Conservation (phyloP, 257 asterid genomes). For the Thymus quinquecostatus region DNA sequence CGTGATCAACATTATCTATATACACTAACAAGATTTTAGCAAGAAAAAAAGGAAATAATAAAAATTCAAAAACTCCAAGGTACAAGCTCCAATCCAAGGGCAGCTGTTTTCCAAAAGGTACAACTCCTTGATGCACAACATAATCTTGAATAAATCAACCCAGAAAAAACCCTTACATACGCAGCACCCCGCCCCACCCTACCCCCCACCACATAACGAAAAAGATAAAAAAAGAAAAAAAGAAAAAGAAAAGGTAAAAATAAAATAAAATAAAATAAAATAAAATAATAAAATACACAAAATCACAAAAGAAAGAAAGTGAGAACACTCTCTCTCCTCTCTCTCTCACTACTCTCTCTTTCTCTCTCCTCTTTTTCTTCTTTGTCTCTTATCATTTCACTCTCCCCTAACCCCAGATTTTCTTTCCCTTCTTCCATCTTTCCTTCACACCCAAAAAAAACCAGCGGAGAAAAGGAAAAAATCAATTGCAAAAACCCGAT, state of each 20-base stretch:
- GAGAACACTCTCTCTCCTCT: slow-evolving; percentile 15
- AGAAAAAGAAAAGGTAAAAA: background rate
- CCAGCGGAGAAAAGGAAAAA: background rate
- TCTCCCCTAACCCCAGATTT: slow-evolving; percentile 32
- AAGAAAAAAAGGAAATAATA: background rate
- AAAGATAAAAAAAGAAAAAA: background rate
- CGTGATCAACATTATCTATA: background rate
- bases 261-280: background rate
- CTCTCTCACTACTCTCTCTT: background rate
- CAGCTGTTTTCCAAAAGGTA: background rate
- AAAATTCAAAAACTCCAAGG: background rate
- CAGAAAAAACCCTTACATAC: background rate
- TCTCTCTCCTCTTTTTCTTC: slow-evolving; percentile 9
- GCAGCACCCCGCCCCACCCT: background rate
- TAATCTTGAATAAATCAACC: background rate
- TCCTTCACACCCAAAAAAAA: slow-evolving; percentile 6
- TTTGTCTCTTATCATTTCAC: slow-evolving; percentile 37
- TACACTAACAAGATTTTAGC: background rate
- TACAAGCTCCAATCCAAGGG: background rate
- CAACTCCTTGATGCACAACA: slow-evolving; percentile 16
- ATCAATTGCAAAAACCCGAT: slow-evolving; percentile 6
- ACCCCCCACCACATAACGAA: background rate
- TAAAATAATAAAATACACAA: background rate
- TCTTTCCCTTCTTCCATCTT: slow-evolving; percentile 8
- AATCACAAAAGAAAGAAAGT: slow-evolving; percentile 5